Evolutionary conservation across 2,329 filamentous ascomycete species (phyloP).

Genomic region (Talaromyces sp.): DNA sequence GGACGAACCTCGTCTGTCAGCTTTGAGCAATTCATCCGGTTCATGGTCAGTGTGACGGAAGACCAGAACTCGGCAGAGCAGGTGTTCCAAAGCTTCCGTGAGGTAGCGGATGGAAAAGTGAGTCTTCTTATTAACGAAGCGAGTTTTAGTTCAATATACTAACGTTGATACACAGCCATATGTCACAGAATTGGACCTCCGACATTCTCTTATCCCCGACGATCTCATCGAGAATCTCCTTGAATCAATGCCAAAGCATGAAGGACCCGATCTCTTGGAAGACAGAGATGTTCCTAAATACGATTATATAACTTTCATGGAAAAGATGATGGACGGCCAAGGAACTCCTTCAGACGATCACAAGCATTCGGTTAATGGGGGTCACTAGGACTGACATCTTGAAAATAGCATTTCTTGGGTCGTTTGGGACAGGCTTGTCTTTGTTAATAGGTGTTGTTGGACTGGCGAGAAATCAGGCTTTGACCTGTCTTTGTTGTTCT

Average conservation of each 20-base stretch:
- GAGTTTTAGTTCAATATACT: background rate
- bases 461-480: conserved; percentile 4
- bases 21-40: conserved; percentile 97
- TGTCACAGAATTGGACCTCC: conserved; percentile 93
- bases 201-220: conserved; percentile 91
- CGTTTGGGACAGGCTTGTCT: background rate
- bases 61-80: conserved; percentile 98
- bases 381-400: conserved; percentile 1
- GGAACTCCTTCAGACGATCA: conserved; percentile 18
- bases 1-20: conserved; percentile 66
- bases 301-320: conserved; percentile 97
- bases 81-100: conserved; percentile 94
- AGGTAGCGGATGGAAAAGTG: conserved; percentile 93
- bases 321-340: conserved; percentile 61
- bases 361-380: conserved; percentile 11
- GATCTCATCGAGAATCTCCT: conserved; percentile 93
- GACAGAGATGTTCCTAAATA: conserved; percentile 82
- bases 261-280: conserved; percentile 76
- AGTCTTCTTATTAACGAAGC: conserved; percentile 17
- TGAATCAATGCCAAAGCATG: conserved; percentile 77
- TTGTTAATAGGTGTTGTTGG: background rate
- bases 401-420: background rate
- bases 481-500: conserved; percentile 1
- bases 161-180: conserved; percentile 57
- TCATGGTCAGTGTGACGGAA: conserved; percentile 99